Percentiles rank a stretch among this genome's conserved stretches.
Evolutionary conservation across 805 yeast genomes (phyloP).

Genomic region (Cyberlindnera bimundalis): DNA sequence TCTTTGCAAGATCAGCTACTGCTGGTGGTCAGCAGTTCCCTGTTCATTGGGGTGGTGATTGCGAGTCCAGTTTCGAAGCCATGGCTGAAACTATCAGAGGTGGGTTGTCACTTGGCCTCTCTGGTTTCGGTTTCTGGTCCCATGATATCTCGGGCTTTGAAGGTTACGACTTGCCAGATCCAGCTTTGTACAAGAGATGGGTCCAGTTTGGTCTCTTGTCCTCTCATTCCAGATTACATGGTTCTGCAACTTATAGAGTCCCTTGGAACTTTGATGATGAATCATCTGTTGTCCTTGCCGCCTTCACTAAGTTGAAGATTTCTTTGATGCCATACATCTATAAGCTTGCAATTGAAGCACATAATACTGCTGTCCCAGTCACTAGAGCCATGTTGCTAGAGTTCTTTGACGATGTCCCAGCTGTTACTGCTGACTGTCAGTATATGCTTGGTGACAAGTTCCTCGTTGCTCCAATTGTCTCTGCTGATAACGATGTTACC

Average conservation of each 20-base stretch:
- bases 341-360: slow-evolving; percentile 20
- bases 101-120: slow-evolving; percentile 21
- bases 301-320: slow-evolving; percentile 22
- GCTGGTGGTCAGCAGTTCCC: slow-evolving; percentile 25
- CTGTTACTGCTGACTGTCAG: slow-evolving; percentile 14
- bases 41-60: slow-evolving; percentile 28
- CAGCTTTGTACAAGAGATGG: slow-evolving; percentile 25
- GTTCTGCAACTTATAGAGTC: slow-evolving; percentile 22
- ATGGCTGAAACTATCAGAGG: slow-evolving; percentile 26
- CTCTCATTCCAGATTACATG: slow-evolving; percentile 26
- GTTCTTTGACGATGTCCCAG: slow-evolving; percentile 16
- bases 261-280: slow-evolving; percentile 27
- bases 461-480: slow-evolving; percentile 21
- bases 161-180: slow-evolving; percentile 20
- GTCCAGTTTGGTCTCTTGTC: slow-evolving; percentile 23
- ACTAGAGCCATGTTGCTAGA: slow-evolving; percentile 22
- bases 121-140: slow-evolving; percentile 26
- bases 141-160: slow-evolving; percentile 26
- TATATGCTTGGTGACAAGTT: slow-evolving; percentile 23
- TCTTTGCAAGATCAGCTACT: slow-evolving; percentile 26
- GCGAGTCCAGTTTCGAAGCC: slow-evolving; percentile 25
- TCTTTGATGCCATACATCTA: slow-evolving; percentile 25
- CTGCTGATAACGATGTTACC: slow-evolving; percentile 18
- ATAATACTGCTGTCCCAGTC: slow-evolving; percentile 18
- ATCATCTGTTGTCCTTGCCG: slow-evolving; percentile 18